phyloP scores from a whole-genome alignment of 78 protist species.

The Dictyostelium purpureum region DNA sequence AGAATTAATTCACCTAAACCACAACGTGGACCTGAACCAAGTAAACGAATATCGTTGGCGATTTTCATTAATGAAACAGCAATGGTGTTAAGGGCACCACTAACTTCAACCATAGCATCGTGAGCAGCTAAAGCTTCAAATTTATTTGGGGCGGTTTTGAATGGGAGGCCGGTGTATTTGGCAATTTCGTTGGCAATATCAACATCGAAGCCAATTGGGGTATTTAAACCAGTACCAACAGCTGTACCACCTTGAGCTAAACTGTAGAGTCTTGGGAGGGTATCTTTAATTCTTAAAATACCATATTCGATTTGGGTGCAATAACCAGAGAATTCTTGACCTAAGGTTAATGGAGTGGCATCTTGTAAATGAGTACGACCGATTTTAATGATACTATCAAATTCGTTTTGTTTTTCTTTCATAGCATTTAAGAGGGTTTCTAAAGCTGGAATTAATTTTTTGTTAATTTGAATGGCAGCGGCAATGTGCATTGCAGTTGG shows the following conservation, averaged over 20 bases:
- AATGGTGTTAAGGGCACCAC: slow-evolving; percentile 90
- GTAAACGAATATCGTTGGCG: slow-evolving; percentile 96
- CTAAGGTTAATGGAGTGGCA: slow-evolving; percentile 95
- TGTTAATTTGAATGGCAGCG: slow-evolving; percentile 68
- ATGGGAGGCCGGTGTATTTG: slow-evolving; percentile 88
- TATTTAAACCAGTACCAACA: slow-evolving; percentile 97
- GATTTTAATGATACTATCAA: slow-evolving; percentile 86
- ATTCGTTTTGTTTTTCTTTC: slow-evolving; percentile 82
- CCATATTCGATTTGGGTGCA: slow-evolving; percentile 88
- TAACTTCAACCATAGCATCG: slow-evolving; percentile 92
- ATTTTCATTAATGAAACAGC: slow-evolving; percentile 93
- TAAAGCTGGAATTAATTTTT: slow-evolving; percentile 83
- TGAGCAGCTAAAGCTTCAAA: slow-evolving; percentile 94
- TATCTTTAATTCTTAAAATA: slow-evolving; percentile 70
- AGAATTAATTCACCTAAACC: slow-evolving; percentile 94
- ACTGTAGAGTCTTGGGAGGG: slow-evolving; percentile 82
- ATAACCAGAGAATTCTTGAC: slow-evolving; percentile 95
- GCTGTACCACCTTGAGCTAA: slow-evolving; percentile 98
- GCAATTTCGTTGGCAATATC: slow-evolving; percentile 83
- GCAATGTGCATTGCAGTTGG: slow-evolving; percentile 98
- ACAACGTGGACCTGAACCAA: slow-evolving; percentile 96
- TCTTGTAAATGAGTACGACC: slow-evolving; percentile 98
- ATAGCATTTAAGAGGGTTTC: slow-evolving; percentile 62
- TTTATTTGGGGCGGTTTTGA: slow-evolving; percentile 93
- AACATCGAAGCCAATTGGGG: slow-evolving; percentile 89